Base-by-base conservation (phyloP, 2,329 filamentous ascomycete genomes). In the Trematosphaeria pertusa region DNA sequence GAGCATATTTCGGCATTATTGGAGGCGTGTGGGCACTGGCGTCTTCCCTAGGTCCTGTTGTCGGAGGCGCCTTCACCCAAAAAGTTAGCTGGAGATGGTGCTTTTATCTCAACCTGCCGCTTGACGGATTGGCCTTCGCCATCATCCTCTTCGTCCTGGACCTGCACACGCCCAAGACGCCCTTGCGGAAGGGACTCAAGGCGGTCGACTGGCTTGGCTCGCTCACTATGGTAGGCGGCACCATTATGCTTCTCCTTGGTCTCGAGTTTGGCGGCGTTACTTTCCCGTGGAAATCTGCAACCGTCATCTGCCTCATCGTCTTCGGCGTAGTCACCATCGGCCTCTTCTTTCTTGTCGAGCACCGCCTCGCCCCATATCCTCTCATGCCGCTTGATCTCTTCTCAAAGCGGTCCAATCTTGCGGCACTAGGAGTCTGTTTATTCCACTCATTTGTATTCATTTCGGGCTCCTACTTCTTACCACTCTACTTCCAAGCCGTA, bases 191-290 rank as follows among this genome's bases (percentile, higher is more conserved):
- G 30, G 87, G 87, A 0, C 71, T 89, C 7, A 82, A 81, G 50
- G 83, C 83, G 0, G 83, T 87, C 50, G 84, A 87, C 67, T 87
- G 84, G 84, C 58, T 82, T 5, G 88, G 88, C 1, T 84, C 81
- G 1, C 43, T 87, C 9, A 74, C 81, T 21, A 83, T 95, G 65
- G 81, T 92, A 18, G 88, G 87, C 32, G 89, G 87, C 15, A 92
- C 89, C 0, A 77, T 95, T 15, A 93, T 96, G 89, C 79, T 96
- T 55, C 82, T 96, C 3, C 84, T 96, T 32, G 92, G 91, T 0
- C 82, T 96, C 9, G 87, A 95, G 64, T 90, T 93, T 52, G 92
- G 91, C 43, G 91, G 90, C 37, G 82, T 91, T 11, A 46, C 79
- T 17, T 84, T 83, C 54, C 87, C 91, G 1, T 96, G 91, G 91